phyloP scores from a whole-genome alignment of 2,329 filamentous ascomycete species.

The Nemania abortiva region DNA sequence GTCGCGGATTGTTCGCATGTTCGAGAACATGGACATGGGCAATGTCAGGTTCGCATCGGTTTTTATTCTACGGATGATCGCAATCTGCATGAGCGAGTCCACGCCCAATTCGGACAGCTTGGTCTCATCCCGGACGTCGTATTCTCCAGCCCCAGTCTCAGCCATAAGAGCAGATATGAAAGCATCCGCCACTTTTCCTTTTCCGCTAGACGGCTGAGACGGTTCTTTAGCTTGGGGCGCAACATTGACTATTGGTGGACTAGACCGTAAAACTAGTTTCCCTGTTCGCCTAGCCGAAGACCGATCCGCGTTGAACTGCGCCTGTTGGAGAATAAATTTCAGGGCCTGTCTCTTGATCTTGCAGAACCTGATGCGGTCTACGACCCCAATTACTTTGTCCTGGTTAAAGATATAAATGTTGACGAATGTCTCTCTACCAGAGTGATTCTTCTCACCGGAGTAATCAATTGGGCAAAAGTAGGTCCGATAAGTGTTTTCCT shows the following conservation, averaged over 20 bases:
- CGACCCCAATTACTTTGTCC: slow-evolving; percentile 33
- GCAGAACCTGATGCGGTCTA: slow-evolving; percentile 38
- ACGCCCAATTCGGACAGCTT: slow-evolving; percentile 45
- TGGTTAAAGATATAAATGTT: slow-evolving; percentile 42
- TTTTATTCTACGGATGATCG: slow-evolving; percentile 44
- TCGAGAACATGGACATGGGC: slow-evolving; percentile 39
- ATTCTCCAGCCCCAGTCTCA: slow-evolving; percentile 42
- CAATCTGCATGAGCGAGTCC: slow-evolving; percentile 48
- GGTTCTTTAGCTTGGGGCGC: neutral
- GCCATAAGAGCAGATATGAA: slow-evolving; percentile 40
- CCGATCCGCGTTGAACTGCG: neutral
- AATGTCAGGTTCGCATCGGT: slow-evolving; percentile 40
- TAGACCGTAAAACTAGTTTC: neutral
- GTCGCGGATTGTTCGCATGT: slow-evolving; percentile 41
- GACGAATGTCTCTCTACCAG: slow-evolving; percentile 37
- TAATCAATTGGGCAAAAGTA: slow-evolving; percentile 37
- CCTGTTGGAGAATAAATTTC: slow-evolving; percentile 6
- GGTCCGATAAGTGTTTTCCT: slow-evolving; percentile 39
- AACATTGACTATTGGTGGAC: too few species aligned
- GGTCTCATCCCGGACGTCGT: slow-evolving; percentile 41
- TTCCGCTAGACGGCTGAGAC: neutral
- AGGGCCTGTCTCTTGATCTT: slow-evolving; percentile 39
- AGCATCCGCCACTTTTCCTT: slow-evolving; percentile 22
- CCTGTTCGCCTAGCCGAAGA: neutral
- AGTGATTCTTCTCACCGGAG: too few species aligned